Evolutionary conservation across 73 alveolate genomes (phyloP).

Genomic region (Symbiodinium pilosum): DNA sequence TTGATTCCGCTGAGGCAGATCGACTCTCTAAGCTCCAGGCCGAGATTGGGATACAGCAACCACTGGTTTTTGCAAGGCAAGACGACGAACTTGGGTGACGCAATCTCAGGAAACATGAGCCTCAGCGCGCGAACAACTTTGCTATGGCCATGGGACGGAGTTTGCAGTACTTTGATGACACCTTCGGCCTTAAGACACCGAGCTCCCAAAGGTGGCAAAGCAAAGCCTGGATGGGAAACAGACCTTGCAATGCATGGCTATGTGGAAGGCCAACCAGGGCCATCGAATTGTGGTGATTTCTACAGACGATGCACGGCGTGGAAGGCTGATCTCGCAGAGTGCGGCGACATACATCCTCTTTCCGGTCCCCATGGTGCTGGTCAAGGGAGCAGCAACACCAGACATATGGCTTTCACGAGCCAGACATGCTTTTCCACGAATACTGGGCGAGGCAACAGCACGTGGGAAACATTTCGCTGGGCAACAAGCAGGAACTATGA

Average conservation of each 20-base stretch:
- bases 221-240: background rate
- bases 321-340: background rate
- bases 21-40: too few relatives aligned
- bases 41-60: too few relatives aligned
- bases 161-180: background rate
- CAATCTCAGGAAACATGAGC: background rate
- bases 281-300: too few relatives aligned
- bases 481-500: too few relatives aligned
- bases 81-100: background rate
- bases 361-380: background rate
- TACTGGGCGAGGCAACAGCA: background rate
- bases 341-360: background rate
- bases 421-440: background rate
- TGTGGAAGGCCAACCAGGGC: too few relatives aligned
- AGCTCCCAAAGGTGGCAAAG: background rate
- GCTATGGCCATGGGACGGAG: background rate
- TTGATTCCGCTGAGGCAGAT: too few relatives aligned
- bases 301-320: too few relatives aligned
- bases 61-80: background rate
- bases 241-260: too few relatives aligned
- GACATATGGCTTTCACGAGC: too few relatives aligned
- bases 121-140: background rate
- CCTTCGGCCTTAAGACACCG: background rate
- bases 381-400: background rate
- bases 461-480: background rate